Evolutionary conservation across 2,329 filamentous ascomycete genomes (phyloP), one percentile per base, ranked within the genome.

Genomic region (Nemania sp.): DNA sequence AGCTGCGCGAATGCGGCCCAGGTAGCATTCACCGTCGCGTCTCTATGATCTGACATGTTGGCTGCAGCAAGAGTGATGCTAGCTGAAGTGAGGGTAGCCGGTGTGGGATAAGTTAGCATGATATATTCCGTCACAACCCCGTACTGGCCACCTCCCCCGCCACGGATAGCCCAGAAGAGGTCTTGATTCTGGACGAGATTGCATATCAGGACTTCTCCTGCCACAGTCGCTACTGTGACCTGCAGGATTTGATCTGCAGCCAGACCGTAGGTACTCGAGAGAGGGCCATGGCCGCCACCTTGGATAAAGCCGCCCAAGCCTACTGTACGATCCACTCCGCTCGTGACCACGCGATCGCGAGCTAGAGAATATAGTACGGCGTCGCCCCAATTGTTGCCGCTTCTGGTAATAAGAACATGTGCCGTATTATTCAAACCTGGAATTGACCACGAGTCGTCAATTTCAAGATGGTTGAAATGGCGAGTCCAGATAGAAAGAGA

Each of bases 111-210:
- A 18, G 53, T 55, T 10, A 55, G 11, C 53, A 55, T 15, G 6
- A 55, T 32, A 10, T 55, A 55, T 26, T 55, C 53, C 1, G 22
- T 18, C 29, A 87, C 82, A 0, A 87, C 77, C 1, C 80, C 86
- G 68, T 84, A 88, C 5, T 79, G 86, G 1, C 84, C 84, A 3
- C 79, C 81, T 0, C 86, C 85, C 3, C 85, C 84, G 7, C 85
- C 84, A 53, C 78, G 78, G 1, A 87, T 74, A 6, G 86, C 86
- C 85, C 85, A 89, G 76, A 84, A 87, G 2, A 88, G 77, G 61
- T 88, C 85, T 0, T 77, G 61, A 61, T 87, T 82, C 22, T 82
- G 64, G 0, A 77, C 73, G 1, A 74, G 77, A 13, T 78, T 80
- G 0, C 84, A 84, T 4, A 74, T 79, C 0, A 86, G 63, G 10